These are phyloP conservation scores for Mycena maculata DNA, from an alignment of 768 basidiomycete species.

Conservation along the genomic window DNA sequence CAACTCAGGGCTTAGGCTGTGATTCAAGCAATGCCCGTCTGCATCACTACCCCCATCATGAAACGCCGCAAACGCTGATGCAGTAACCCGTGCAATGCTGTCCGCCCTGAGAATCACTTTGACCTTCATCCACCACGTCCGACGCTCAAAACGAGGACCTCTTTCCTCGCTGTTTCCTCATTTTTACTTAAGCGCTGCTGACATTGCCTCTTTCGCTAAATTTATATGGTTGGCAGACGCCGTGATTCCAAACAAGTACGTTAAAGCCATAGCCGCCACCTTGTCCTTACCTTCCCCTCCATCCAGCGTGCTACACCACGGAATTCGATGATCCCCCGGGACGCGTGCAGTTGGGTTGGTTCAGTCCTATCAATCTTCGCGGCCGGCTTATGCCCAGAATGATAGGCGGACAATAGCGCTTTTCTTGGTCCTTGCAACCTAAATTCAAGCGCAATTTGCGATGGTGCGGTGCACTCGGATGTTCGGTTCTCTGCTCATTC, in stretches of 20 bases:
- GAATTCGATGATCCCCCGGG: neutral
- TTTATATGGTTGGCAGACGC: conserved; percentile 24
- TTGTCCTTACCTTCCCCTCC: neutral
- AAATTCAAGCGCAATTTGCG: neutral
- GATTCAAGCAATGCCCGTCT: too few species aligned
- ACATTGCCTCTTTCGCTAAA: conserved; percentile 20
- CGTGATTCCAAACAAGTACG: conserved; percentile 28
- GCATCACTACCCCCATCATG: too few species aligned
- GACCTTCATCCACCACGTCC: too few species aligned
- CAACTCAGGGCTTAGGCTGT: too few species aligned
- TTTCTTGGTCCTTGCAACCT: neutral
- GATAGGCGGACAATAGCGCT: neutral
- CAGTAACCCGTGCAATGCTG: too few species aligned
- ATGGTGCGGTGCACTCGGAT: neutral
- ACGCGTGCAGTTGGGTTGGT: neutral
- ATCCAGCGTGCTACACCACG: conserved; percentile 17
- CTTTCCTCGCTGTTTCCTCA: neutral
- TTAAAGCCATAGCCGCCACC: neutral
- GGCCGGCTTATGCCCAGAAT: neutral
- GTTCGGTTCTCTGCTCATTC: neutral
- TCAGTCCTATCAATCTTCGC: neutral
- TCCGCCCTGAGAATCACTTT: too few species aligned
- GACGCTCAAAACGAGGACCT: neutral
- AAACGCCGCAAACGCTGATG: too few species aligned
- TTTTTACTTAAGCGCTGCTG: neutral